phyloP scores from a whole-genome alignment of 163 green algal species.

The Prototheca wickerhamii region DNA sequence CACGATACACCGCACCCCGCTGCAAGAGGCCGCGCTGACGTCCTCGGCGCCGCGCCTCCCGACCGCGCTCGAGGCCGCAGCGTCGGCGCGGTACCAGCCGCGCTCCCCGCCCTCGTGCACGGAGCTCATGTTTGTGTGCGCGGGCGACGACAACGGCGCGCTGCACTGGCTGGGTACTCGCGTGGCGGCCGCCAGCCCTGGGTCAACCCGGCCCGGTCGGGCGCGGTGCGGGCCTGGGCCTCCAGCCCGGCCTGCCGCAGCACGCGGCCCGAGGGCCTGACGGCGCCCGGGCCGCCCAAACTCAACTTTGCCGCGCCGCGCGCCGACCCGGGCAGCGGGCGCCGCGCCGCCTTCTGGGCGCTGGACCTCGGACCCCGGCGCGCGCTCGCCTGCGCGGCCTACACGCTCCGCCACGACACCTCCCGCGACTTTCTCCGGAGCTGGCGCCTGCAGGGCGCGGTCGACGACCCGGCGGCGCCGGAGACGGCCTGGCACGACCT shows the following conservation, averaged over 20 bases:
- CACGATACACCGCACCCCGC: too few species aligned
- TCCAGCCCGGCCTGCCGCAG: slow-evolving; percentile 42
- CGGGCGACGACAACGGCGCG: slow-evolving; percentile 52
- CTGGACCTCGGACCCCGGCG: slow-evolving; percentile 64
- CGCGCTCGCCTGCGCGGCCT: slow-evolving; percentile 70
- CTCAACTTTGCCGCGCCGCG: slow-evolving; percentile 63
- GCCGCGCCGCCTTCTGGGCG: slow-evolving; percentile 56
- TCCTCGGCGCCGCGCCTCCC: neutral
- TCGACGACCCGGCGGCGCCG: too few species aligned
- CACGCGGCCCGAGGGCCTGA: slow-evolving; percentile 62
- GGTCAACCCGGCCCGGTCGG: slow-evolving; percentile 70
- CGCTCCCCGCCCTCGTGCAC: slow-evolving; percentile 16
- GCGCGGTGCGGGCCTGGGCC: slow-evolving; percentile 37
- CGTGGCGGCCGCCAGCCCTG: slow-evolving; percentile 54
- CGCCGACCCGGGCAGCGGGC: slow-evolving; percentile 7
- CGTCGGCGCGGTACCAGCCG: slow-evolving; percentile 27
- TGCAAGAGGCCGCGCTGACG: too few species aligned
- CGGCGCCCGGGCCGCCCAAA: slow-evolving; percentile 45
- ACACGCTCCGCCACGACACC: slow-evolving; percentile 74
- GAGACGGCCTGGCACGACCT: slow-evolving; percentile 52
- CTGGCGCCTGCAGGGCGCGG: slow-evolving; percentile 63
- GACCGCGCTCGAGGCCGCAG: slow-evolving; percentile 8
- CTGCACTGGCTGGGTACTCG: slow-evolving; percentile 57
- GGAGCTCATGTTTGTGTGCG: slow-evolving; percentile 68
- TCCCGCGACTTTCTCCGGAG: slow-evolving; percentile 58